Percentiles rank a stretch among this genome's conserved stretches.
Conservation (phyloP, 116 monocot species). For the Iris pallida region DNA sequence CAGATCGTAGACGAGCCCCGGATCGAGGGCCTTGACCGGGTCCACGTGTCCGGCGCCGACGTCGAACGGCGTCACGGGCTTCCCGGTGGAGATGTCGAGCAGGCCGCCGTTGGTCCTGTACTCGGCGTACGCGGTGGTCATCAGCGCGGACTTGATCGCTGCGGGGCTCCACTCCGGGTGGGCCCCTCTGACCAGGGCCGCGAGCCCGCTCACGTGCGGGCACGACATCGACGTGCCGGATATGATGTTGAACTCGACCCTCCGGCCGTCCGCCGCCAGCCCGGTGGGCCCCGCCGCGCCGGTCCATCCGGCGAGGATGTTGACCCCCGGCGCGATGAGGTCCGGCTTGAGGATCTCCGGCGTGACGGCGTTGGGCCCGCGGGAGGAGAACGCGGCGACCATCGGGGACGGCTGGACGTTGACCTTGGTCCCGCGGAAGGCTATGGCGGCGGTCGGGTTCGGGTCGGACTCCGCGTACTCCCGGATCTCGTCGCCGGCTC, state of each 20-base stretch:
- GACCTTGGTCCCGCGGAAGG: conserved; percentile 41
- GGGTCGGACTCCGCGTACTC: conserved; percentile 21
- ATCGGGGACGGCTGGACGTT: conserved; percentile 40
- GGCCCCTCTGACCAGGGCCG: conserved; percentile 29
- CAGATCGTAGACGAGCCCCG: conserved; percentile 50
- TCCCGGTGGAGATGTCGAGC: conserved; percentile 32
- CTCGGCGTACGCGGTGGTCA: conserved; percentile 41
- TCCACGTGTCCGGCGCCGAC: conserved; percentile 53
- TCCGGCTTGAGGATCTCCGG: conserved; percentile 41
- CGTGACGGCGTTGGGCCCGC: conserved; percentile 27
- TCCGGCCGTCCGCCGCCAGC: conserved; percentile 2
- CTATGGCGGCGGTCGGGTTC: conserved; percentile 40
- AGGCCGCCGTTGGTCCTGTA: conserved; percentile 22
- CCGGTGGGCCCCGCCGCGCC: conserved; percentile 15
- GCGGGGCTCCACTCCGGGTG: conserved; percentile 41
- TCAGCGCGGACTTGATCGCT: conserved; percentile 36
- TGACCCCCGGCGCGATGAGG: conserved; percentile 41
- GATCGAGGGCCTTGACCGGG: conserved; percentile 35
- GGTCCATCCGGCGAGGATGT: conserved; percentile 40
- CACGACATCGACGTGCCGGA: conserved; percentile 55
- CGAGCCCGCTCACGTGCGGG: conserved; percentile 39
- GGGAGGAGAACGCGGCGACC: conserved; percentile 50
- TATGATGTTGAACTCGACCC: conserved; percentile 38
- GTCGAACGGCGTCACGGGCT: conserved; percentile 41
- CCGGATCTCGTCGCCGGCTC: conserved; percentile 22